Evolutionary conservation across 1,284 basidiomycete genomes (phyloP).

Genomic region (Cerioporus squamosus): DNA sequence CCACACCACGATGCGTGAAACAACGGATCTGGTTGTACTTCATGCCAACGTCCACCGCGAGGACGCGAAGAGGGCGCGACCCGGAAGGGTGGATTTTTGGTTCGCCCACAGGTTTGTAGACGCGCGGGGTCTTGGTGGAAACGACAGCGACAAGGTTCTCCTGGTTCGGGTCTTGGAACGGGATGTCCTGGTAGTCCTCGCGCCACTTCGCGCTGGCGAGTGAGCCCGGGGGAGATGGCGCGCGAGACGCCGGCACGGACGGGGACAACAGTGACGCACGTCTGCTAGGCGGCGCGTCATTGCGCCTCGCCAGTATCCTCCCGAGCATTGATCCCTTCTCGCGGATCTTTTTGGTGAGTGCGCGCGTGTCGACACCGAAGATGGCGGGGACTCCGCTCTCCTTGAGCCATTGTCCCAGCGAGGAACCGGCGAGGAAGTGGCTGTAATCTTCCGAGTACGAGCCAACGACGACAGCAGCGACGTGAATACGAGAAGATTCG

Average conservation of each 20-base stretch:
- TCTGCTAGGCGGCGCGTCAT: constrained; percentile 39
- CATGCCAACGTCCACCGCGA: constrained; percentile 98
- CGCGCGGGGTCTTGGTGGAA: constrained; percentile 71
- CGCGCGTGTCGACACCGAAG: constrained; percentile 96
- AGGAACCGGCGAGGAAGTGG: constrained; percentile 92
- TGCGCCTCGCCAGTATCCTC: constrained; percentile 71
- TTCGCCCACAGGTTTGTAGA: constrained; percentile 68
- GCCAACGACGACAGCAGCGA: constrained; percentile 91
- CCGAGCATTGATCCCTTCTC: constrained; percentile 95
- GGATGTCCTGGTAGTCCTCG: constrained; percentile 80
- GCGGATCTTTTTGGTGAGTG: constrained; percentile 95
- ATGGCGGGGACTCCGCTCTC: constrained; percentile 96
- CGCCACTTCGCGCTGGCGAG: constrained; percentile 57
- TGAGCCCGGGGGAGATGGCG: constrained; percentile 54
- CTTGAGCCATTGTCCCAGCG: constrained; percentile 92
- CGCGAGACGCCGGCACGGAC: constrained; percentile 51
- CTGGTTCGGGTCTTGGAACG: constrained; percentile 90
- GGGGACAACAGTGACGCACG: constrained; percentile 29
- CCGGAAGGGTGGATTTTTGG: constrained; percentile 78
- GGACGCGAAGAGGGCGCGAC: constrained; percentile 79
- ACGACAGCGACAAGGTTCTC: constrained; percentile 93
- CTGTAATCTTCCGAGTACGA: constrained; percentile 96
- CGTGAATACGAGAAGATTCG: constrained; percentile 94
- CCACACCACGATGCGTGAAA: constrained; percentile 91
- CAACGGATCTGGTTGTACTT: constrained; percentile 99